Evolutionary conservation across 305 asterid genomes (phyloP).

Genomic region (Plantago lanceolata): DNA sequence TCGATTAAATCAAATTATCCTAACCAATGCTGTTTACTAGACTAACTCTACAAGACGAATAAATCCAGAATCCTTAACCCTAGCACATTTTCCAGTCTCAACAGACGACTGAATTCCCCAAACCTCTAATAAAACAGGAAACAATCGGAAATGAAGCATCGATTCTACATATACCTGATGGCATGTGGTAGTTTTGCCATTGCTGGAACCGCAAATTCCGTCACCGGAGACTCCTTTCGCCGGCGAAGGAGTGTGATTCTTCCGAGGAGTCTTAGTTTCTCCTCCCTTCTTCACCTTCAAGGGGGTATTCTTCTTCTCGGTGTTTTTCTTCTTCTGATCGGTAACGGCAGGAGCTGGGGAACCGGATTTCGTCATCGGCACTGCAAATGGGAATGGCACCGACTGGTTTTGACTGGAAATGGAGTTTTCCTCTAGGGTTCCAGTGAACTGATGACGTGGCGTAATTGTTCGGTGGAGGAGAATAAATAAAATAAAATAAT

Average conservation of each 20-base stretch:
- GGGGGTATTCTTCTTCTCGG: not conserved
- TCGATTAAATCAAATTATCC: slow-evolving; percentile 1
- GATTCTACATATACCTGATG: slow-evolving; percentile 6
- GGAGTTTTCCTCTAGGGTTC: not conserved
- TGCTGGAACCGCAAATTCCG: not conserved
- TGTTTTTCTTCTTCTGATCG: not conserved
- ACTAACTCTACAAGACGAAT: too few species aligned
- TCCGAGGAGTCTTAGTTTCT: too few species aligned
- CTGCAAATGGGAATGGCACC: not conserved
- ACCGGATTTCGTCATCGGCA: not conserved
- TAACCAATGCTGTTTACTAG: not conserved
- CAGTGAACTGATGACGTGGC: not conserved
- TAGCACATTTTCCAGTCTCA: too few species aligned
- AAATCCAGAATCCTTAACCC: not conserved
- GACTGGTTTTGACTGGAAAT: not conserved
- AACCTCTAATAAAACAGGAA: not conserved
- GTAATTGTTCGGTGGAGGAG: not conserved
- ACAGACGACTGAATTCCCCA: not conserved
- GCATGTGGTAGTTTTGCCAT: not conserved
- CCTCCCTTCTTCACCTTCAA: not conserved
- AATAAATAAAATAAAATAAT: too few species aligned
- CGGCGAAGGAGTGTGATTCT: not conserved
- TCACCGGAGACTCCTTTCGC: not conserved
- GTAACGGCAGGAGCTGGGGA: not conserved
- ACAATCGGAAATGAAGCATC: not conserved